These are phyloP conservation scores for Dothiorella sarmentorum DNA, from an alignment of 2,329 filamentous ascomycete species.

Conservation along the genomic window DNA sequence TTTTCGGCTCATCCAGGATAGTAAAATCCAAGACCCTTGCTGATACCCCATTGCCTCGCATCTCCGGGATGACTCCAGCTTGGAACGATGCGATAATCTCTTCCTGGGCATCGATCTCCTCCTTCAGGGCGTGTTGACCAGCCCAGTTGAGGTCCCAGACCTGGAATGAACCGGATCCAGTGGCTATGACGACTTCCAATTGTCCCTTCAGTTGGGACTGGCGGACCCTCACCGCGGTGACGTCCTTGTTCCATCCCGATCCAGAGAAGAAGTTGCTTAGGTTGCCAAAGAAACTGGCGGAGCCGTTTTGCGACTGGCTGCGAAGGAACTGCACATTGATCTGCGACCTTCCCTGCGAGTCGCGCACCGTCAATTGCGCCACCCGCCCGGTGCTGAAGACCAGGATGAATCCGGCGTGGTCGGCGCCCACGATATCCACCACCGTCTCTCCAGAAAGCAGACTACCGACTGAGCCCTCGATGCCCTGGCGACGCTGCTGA, in stretches of 20 bases:
- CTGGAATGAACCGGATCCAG: slow-evolving; percentile 72
- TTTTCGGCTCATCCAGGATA: slow-evolving; percentile 48
- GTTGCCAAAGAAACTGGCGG: slow-evolving; percentile 73
- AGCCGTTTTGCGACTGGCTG: slow-evolving; percentile 45
- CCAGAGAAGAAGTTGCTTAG: slow-evolving; percentile 73
- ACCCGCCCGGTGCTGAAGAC: slow-evolving; percentile 81
- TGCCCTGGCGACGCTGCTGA: slow-evolving; percentile 73
- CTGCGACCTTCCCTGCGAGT: slow-evolving; percentile 79
- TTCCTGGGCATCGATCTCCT: slow-evolving; percentile 67
- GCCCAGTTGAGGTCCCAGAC: slow-evolving; percentile 87
- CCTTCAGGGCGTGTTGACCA: slow-evolving; percentile 72
- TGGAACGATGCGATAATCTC: slow-evolving; percentile 62
- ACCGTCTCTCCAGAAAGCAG: slow-evolving; percentile 76
- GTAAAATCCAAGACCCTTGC: slow-evolving; percentile 79
- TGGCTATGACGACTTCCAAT: slow-evolving; percentile 76
- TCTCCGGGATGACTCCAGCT: slow-evolving; percentile 47
- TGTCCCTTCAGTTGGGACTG: slow-evolving; percentile 72
- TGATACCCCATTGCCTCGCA: slow-evolving; percentile 51
- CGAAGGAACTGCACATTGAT: slow-evolving; percentile 75
- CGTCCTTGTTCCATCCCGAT: slow-evolving; percentile 67
- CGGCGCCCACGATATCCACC: slow-evolving; percentile 74
- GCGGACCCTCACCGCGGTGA: slow-evolving; percentile 76
- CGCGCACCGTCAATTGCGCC: slow-evolving; percentile 80
- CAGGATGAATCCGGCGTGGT: slow-evolving; percentile 82
- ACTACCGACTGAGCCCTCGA: slow-evolving; percentile 70